Evolutionary conservation across 805 yeast species (phyloP).

Genomic region (Lipomyces lipofer): DNA sequence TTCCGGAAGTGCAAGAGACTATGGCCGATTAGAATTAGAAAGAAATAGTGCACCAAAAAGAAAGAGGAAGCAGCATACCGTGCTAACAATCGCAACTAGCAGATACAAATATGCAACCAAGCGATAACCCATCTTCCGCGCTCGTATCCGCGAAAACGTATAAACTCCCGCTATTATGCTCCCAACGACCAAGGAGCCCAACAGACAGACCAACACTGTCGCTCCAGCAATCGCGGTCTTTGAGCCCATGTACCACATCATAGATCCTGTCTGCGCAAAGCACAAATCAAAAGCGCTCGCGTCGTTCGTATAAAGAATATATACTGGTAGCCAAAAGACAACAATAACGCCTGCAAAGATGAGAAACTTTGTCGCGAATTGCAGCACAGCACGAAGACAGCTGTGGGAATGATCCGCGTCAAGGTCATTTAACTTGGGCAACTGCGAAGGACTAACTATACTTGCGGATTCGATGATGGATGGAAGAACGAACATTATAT

Average conservation of each 20-base stretch:
- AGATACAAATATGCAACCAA: slow-evolving; percentile 5
- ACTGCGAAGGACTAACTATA: not conserved
- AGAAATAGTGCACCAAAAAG: no score
- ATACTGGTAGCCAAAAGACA: slow-evolving; percentile 24
- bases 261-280: slow-evolving; percentile 13
- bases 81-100: slow-evolving; percentile 1
- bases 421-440: not conserved
- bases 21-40: not conserved
- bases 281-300: slow-evolving; percentile 15
- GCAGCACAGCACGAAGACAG: slow-evolving; percentile 2
- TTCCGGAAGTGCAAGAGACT: slow-evolving; percentile 16
- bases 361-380: not conserved
- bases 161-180: slow-evolving; percentile 4
- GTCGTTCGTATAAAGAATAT: slow-evolving; percentile 22
- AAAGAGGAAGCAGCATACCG: slow-evolving; percentile 1
- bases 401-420: not conserved
- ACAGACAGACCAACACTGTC: not conserved
- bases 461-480: slow-evolving; percentile 11
- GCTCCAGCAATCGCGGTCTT: slow-evolving; percentile 18
- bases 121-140: slow-evolving; percentile 8
- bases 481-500: slow-evolving; percentile 13
- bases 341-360: slow-evolving; percentile 6
- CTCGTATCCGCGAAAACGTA: not conserved
- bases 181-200: slow-evolving; percentile 9
- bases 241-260: slow-evolving; percentile 23